These are phyloP conservation scores for Aspergillus sp. DNA, from an alignment of 2,329 filamentous ascomycete species.

Conservation along the genomic window DNA sequence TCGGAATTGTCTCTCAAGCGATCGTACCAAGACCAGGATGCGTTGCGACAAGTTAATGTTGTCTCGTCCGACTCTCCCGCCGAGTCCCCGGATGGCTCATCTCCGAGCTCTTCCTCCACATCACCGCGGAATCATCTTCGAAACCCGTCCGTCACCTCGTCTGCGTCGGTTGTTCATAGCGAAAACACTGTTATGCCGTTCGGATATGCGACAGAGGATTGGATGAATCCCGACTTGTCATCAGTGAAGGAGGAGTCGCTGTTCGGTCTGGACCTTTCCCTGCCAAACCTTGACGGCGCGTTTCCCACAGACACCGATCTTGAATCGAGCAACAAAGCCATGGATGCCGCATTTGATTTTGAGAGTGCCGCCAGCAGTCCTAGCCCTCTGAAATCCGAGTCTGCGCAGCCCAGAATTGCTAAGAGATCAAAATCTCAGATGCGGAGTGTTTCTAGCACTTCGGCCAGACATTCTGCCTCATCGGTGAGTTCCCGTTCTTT, in stretches of 20 bases:
- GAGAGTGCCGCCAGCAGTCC: slow-evolving; percentile 51
- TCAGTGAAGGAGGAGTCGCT: slow-evolving; percentile 43
- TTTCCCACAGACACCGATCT: slow-evolving; percentile 40
- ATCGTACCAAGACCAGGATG: slow-evolving; percentile 34
- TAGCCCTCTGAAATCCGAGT: slow-evolving; percentile 40
- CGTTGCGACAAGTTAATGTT: slow-evolving; percentile 36
- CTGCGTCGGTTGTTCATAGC: slow-evolving; percentile 42
- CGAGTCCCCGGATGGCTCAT: slow-evolving; percentile 48
- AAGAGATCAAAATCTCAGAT: slow-evolving; percentile 30
- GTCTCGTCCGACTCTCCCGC: slow-evolving; percentile 43
- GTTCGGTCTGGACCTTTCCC: slow-evolving; percentile 41
- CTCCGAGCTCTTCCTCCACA: slow-evolving; percentile 46
- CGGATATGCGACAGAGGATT: slow-evolving; percentile 39
- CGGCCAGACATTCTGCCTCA: slow-evolving; percentile 27
- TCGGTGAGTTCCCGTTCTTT: slow-evolving; percentile 29
- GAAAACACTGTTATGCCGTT: slow-evolving; percentile 38
- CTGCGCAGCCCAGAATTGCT: slow-evolving; percentile 25
- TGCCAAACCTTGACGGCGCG: slow-evolving; percentile 35
- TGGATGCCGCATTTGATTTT: slow-evolving; percentile 53
- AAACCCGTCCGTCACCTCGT: slow-evolving; percentile 44
- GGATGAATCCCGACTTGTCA: slow-evolving; percentile 39
- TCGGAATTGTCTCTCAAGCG: slow-evolving; percentile 31
- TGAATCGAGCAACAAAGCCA: slow-evolving; percentile 49
- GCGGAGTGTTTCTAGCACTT: slow-evolving; percentile 28
- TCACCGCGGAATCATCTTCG: slow-evolving; percentile 45